Evolutionary conservation across 345 rosid species (phyloP), one percentile per base, ranked within the genome.

Genomic region (Salix purpurea): DNA sequence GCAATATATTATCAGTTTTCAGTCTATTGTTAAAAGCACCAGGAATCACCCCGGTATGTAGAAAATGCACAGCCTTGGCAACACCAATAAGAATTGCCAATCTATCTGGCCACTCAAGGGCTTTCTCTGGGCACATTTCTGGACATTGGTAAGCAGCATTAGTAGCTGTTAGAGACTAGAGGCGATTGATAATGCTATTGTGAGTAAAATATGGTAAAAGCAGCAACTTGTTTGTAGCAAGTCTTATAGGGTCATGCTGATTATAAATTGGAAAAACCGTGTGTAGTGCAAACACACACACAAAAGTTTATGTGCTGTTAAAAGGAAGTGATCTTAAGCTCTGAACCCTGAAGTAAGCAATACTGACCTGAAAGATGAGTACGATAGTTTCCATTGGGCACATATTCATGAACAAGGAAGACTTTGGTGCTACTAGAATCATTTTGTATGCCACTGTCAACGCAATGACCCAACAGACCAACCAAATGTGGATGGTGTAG

Each of bases 11-110:
- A 72, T 85, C 88, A 16, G 99, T 91, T 74, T 85, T 91, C 74
- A 96, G 85, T 52, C 78, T 89, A 83, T 93, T 96, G 69, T 84
- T 91, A 77, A 87, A 86, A 7, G 88, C 86, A 78, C 96, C 91
- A 36, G 97, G 98, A 80, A 96, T 88, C 37, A 91, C 89, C 24
- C 99, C 91, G 0, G 94, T 88, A 78, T 95, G 97, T 62, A 95
- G 92, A 84, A 93, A 95, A 84, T 91, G 97, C 61, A 95, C 96
- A 39, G 98, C 99, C 87, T 91, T 96, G 82, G 98, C 98, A 74
- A 91, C 87, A 69, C 92, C 91, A 73, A 93, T 93, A 70, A 96
- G 87, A 81, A 90, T 86, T 1, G 90, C 88, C 84, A 96, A 76
- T 80, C 99, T 87, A 62, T 91, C 91, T 48, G 98, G 82, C 99